Evolutionary conservation across 2,329 filamentous ascomycete species (phyloP), one percentile per base, ranked within the genome.

Genomic region (Ophiostoma populinum): DNA sequence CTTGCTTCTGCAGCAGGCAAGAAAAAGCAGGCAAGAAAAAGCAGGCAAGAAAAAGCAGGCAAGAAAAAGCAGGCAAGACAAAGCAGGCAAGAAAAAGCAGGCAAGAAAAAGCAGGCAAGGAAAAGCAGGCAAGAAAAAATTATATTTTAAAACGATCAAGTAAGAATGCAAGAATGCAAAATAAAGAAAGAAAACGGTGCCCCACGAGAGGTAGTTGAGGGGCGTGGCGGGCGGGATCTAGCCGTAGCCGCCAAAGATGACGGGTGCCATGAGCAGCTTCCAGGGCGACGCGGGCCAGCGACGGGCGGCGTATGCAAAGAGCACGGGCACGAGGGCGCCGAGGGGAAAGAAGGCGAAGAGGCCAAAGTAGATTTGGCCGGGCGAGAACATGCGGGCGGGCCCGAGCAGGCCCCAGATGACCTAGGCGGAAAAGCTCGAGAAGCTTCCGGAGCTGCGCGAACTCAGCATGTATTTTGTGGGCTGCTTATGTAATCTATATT

Each of bases 151-250:
- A n/a, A n/a, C n/a, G n/a, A n/a, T n/a, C n/a, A n/a, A n/a, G n/a
- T n/a, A n/a, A n/a, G n/a, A n/a, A n/a, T n/a, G n/a, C n/a, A n/a
- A n/a, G n/a, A n/a, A n/a, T n/a, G n/a, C n/a, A n/a, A n/a, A n/a
- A n/a, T n/a, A n/a, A n/a, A n/a, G n/a, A n/a, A n/a, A 72, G 20
- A 78, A 78, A 3, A 82, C 72, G 37, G 76, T 55, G 13, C 72
- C 75, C 77, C 78, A 83, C n/a, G 67, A 65, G 22, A 79, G 65
- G 49, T 80, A 83, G 54, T 79, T 81, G 39, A 82, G 65, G 0
- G 77, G 76, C 0, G 76, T 79, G 3, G 79, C 78, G 0, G 71
- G 71, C 3, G 70, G 71, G 44, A 76, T 73, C 22, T 56, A 43
- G 1, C 61, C 63, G 6, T 66, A 61, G 16, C 70, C 69, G 38